phyloP scores from a whole-genome alignment of 2,329 filamentous ascomycete genomes.

The Balansia obtecta region DNA sequence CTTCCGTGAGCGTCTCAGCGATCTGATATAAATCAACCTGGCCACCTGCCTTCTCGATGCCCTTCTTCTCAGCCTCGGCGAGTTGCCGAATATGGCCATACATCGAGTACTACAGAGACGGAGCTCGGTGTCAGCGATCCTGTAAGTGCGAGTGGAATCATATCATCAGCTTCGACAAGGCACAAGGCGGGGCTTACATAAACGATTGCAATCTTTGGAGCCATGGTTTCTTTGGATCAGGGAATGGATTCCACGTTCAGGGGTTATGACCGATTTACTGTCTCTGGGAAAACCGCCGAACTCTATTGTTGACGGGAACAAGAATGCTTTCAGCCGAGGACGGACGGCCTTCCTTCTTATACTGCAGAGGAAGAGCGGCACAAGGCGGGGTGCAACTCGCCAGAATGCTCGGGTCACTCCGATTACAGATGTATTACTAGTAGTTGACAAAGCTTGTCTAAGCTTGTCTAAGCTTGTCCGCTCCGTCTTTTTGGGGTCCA shows the following conservation, averaged over 20 bases:
- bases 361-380: neutral
- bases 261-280: neutral
- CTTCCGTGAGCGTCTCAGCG: conserved; percentile 71
- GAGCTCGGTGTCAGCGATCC: neutral
- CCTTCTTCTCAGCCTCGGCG: conserved; percentile 81
- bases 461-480: neutral
- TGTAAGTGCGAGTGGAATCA: neutral
- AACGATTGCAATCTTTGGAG: conserved; percentile 84
- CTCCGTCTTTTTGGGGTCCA: neutral
- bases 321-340: neutral
- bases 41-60: conserved; percentile 80
- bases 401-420: neutral
- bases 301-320: neutral
- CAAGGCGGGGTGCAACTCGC: neutral
- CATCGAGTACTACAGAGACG: conserved; percentile 61
- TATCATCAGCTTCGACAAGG: neutral
- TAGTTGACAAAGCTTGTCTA: neutral
- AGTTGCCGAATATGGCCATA: conserved; percentile 81
- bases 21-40: conserved; percentile 76
- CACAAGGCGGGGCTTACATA: conserved; percentile 46
- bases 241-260: neutral
- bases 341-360: neutral
- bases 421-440: conserved; percentile 2
- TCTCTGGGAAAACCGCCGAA: neutral
- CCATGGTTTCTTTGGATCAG: conserved; percentile 45